Conservation (phyloP, 1,284 basidiomycete genomes). For the Apiotrichum akiyoshidainum region DNA sequence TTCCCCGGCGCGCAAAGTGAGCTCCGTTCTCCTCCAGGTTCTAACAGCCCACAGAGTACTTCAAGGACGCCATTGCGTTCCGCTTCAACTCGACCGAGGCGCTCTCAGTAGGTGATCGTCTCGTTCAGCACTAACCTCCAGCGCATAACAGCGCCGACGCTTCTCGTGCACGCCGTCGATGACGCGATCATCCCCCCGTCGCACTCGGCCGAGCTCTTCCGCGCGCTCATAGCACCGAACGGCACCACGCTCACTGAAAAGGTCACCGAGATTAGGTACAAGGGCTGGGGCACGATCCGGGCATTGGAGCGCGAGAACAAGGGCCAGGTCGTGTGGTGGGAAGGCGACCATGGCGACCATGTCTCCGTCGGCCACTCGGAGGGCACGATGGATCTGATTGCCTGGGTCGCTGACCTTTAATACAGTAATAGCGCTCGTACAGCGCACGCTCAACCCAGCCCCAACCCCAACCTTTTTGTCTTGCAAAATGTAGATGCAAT, state of each 20-base stretch:
- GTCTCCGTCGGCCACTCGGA: conserved; percentile 44
- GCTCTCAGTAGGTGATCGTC: conserved; percentile 22
- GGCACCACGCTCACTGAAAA: background rate
- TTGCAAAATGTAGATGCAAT: background rate
- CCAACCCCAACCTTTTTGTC: no score
- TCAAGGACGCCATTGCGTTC: conserved; percentile 27
- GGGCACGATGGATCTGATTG: conserved; percentile 45
- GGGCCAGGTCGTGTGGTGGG: conserved; percentile 37
- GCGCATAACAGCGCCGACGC: conserved; percentile 63
- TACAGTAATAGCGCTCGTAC: no score
- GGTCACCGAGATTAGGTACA: conserved; percentile 14
- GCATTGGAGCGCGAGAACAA: conserved; percentile 10
- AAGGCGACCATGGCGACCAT: conserved; percentile 42
- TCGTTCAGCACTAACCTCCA: conserved; percentile 27
- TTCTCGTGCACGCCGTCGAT: conserved; percentile 75
- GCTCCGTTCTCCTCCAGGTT: background rate
- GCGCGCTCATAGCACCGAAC: conserved; percentile 53
- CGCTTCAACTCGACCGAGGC: conserved; percentile 36
- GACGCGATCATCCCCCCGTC: conserved; percentile 75
- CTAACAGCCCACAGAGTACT: conserved; percentile 19
- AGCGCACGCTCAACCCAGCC: no score
- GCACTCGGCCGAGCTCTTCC: conserved; percentile 72
- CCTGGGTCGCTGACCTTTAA: conserved; percentile 22
- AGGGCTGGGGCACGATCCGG: conserved; percentile 34
- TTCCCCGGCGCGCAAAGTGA: conserved; percentile 30